Evolutionary conservation across 768 basidiomycete genomes (phyloP).

Genomic region (Boletus speciosus): DNA sequence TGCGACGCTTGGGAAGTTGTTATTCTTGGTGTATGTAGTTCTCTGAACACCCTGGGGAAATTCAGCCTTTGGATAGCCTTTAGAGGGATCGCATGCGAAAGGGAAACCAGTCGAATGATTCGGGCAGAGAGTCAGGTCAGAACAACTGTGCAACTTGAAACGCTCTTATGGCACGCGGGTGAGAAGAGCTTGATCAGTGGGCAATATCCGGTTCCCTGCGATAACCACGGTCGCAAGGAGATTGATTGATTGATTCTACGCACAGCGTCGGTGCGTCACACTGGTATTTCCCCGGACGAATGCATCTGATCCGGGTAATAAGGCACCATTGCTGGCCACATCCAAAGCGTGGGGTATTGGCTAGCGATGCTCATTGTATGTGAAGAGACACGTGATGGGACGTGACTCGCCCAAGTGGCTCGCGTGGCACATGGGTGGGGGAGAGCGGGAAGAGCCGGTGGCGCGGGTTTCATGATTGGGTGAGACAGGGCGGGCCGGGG

Average conservation of each 20-base stretch:
- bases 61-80: conserved; percentile 11
- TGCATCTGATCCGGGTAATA: not conserved
- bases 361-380: not conserved
- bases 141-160: not conserved
- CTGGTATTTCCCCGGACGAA: not conserved
- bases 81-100: conserved; percentile 10
- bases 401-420: not conserved
- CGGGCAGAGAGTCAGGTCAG: conserved; percentile 2
- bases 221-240: not conserved
- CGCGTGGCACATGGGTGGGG: not conserved
- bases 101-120: not conserved
- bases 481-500: conserved; percentile 18
- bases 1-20: conserved; percentile 4
- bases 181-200: not conserved
- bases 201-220: not conserved
- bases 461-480: conserved; percentile 19
- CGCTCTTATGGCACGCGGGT: not conserved
- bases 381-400: no score
- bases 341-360: not conserved
- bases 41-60: not conserved
- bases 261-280: not conserved
- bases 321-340: not conserved
- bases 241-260: not conserved
- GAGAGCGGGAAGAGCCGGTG: conserved; percentile 25
- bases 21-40: conserved; percentile 1